Conservation (phyloP, 306 rosid genomes). For the Bauhinia variegata region DNA sequence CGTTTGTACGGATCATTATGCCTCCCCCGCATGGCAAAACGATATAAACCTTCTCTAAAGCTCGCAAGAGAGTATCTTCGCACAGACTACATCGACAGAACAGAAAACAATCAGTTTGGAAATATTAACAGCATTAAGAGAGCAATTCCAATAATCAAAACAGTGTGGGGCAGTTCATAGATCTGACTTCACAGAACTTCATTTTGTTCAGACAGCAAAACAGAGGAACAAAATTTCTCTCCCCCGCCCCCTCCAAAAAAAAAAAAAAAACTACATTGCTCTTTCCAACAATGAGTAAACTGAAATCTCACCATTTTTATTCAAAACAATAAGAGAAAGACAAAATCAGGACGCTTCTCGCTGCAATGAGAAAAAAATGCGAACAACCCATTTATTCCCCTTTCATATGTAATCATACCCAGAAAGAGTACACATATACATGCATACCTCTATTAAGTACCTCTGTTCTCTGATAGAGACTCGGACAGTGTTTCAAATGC, state of each 20-base stretch:
- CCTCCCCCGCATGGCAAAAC: slow-evolving; percentile 72
- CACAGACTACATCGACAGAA: slow-evolving; percentile 35
- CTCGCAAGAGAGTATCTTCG: slow-evolving; percentile 21
- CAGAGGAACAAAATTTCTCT: slow-evolving; percentile 2
- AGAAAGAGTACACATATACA: background rate
- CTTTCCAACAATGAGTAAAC: slow-evolving; percentile 16
- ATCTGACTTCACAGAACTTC: slow-evolving; percentile 34
- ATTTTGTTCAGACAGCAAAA: slow-evolving; percentile 11
- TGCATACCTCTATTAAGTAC: slow-evolving; percentile 16
- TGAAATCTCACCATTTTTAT: slow-evolving; percentile 23
- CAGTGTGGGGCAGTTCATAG: slow-evolving; percentile 29
- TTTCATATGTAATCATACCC: slow-evolving; percentile 11
- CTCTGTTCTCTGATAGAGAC: slow-evolving; percentile 16
- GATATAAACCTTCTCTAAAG: slow-evolving; percentile 40
- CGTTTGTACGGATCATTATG: slow-evolving; percentile 52
- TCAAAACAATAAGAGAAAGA: slow-evolving; percentile 17
- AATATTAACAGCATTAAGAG: background rate
- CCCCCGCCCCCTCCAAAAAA: too few relatives aligned
- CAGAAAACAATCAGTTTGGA: slow-evolving; percentile 2
- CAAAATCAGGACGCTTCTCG: slow-evolving; percentile 15
- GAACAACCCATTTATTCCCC: background rate
- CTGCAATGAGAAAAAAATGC: background rate
- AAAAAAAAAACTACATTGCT: slow-evolving; percentile 14
- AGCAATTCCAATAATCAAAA: slow-evolving; percentile 6
- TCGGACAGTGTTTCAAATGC: slow-evolving; percentile 35